Evolutionary conservation across 169 alveolate species (phyloP), one percentile per base, ranked within the genome.

Genomic region (Plasmodium berghei): DNA sequence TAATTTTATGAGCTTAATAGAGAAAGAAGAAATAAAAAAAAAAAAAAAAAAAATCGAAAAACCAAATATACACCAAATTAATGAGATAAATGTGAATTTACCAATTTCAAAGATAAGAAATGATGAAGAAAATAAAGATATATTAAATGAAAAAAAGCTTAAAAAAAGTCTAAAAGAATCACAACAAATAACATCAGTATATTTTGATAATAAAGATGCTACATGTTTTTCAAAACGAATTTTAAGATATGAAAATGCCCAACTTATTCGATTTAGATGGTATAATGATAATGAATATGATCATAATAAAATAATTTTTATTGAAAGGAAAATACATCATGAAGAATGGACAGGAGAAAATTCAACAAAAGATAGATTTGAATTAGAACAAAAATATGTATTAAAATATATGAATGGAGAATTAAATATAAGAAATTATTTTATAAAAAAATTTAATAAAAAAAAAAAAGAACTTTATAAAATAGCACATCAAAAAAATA

Each of bases 291-390:
- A 94, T 70, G 90, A 92, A 58, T 93, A 91, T 22, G 73, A 89
- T 49, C 93, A 91, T 8, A 94, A 94, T 22, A 83, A 83, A 28
- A n/a, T 9, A 3, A 91, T 94, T 9, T 88, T 92, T 88, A 80
- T 72, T 42, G 83, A 69, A 49, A 94, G 97, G 66, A 94, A 94
- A 67, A 93, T 94, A n/a, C 97, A 94, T 42, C 97, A 94, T 67
- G 97, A 94, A 66, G 86, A 92, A 64, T 94, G 97, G 97, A 92
- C 95, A 0, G 97, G 97, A 16, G 93, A 93, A 63, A 72, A 72
- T 74, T 90, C 95, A 77, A 88, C 95, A 10, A 94, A 94, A 86
- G 96, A 94, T 85, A 77, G 97, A 4, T 94, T 93, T 63, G 93
- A 92, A 18, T 26, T 94, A 34, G 87, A 89, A 1, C 95, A 92